Percentiles rank a stretch among this genome's conserved stretches.
Conservation (phyloP, 164 flowering plant genomes). For the Aristolochia contorta region DNA sequence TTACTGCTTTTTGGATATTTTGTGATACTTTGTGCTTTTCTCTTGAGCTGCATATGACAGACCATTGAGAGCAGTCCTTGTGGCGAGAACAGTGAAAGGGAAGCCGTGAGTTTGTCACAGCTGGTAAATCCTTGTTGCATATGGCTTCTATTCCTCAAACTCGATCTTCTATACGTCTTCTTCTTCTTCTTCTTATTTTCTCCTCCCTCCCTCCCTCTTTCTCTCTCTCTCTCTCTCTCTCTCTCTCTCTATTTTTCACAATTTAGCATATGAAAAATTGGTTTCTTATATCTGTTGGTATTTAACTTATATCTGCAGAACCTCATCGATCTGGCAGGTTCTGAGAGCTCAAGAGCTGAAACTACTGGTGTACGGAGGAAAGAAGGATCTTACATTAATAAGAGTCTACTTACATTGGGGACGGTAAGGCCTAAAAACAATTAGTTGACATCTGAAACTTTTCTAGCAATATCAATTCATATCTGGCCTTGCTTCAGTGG, state of each 20-base stretch:
- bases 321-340: conserved; percentile 99
- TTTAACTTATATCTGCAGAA: conserved; percentile 71
- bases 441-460: too few species aligned
- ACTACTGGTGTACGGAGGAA: conserved; percentile 86
- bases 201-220: background rate
- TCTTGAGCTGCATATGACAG: conserved; percentile 27
- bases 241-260: background rate
- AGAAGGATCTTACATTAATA: conserved; percentile 96
- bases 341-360: conserved; percentile 97
- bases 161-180: background rate
- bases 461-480: too few species aligned
- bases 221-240: background rate
- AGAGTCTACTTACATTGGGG: conserved; percentile 93
- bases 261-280: conserved; percentile 1
- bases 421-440: conserved; percentile 57
- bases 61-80: conserved; percentile 93
- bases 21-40: background rate
- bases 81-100: conserved; percentile 74
- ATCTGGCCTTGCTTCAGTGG: too few species aligned
- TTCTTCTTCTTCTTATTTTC: background rate
- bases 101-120: conserved; percentile 86
- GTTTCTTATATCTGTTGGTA: conserved; percentile 22
- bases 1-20: background rate
- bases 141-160: background rate
- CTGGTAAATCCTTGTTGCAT: conserved; percentile 36